A percentile compares a stretch with the other conserved stretches of the same genome.
phyloP scores from a whole-genome alignment of 2,329 filamentous ascomycete species.

The Fusarium falciforme region DNA sequence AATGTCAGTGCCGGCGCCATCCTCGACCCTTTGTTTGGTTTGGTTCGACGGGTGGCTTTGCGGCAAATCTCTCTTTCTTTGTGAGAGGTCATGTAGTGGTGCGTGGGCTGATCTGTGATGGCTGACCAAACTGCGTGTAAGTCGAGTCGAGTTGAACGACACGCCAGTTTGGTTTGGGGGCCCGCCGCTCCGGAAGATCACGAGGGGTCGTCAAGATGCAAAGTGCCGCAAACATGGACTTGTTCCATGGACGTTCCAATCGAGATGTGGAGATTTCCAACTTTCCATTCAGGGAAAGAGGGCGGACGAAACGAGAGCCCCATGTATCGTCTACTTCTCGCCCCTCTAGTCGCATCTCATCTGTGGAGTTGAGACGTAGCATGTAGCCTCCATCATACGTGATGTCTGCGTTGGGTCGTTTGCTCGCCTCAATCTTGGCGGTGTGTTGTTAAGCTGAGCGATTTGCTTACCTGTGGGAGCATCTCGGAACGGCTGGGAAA shows the following conservation, averaged over 20 bases:
- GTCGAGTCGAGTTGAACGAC: slow-evolving; percentile 8
- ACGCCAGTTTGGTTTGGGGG: neutral
- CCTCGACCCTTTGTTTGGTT: slow-evolving; percentile 1
- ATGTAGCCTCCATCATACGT: slow-evolving; percentile 22
- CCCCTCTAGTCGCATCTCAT: slow-evolving; percentile 1
- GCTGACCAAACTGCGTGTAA: slow-evolving; percentile 16
- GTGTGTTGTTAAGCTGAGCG: slow-evolving; percentile 25
- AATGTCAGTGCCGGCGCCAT: slow-evolving; percentile 31
- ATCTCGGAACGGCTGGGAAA: slow-evolving; percentile 12
- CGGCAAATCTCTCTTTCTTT: slow-evolving; percentile 2
- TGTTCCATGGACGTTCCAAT: slow-evolving; percentile 21
- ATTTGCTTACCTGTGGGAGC: slow-evolving; percentile 21
- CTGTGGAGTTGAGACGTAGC: slow-evolving; percentile 26
- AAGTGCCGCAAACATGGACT: slow-evolving; percentile 15
- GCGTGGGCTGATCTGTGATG: slow-evolving; percentile 23
- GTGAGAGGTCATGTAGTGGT: slow-evolving; percentile 1
- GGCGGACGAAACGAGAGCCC: neutral
- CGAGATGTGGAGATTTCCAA: slow-evolving; percentile 21
- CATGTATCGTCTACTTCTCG: slow-evolving; percentile 26
- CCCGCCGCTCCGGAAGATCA: slow-evolving; percentile 13
- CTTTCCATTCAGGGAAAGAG: slow-evolving; percentile 4
- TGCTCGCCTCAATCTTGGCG: slow-evolving; percentile 16
- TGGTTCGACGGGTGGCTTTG: neutral
- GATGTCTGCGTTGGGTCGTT: slow-evolving; percentile 2
- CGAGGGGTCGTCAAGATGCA: slow-evolving; percentile 5